Conservation (phyloP, 192 early-diverging fungal species). For the Diversispora eburnea region DNA sequence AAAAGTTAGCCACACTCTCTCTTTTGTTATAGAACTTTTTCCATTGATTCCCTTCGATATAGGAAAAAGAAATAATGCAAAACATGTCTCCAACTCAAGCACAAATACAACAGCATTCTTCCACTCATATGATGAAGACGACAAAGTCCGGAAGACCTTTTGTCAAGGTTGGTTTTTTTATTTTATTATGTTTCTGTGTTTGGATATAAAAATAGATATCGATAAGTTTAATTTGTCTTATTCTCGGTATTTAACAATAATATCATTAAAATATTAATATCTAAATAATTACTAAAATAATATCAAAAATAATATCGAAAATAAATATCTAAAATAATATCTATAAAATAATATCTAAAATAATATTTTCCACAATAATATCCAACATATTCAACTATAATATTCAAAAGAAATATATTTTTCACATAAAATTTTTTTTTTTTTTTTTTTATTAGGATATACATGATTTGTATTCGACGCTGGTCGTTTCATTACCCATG, state of each 20-base stretch:
- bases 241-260: no score
- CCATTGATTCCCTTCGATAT: no score
- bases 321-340: background rate
- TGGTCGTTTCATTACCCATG: slow-evolving; percentile 50
- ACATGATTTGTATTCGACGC: slow-evolving; percentile 54
- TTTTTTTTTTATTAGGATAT: slow-evolving; percentile 43
- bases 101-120: slow-evolving; percentile 37
- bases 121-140: slow-evolving; percentile 51
- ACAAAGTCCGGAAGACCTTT: slow-evolving; percentile 56
- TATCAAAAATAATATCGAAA: background rate
- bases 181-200: background rate
- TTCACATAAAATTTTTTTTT: background rate
- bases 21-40: no score
- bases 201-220: background rate
- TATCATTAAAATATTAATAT: no score
- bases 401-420: background rate
- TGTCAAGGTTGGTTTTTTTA: slow-evolving; percentile 44
- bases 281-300: no score
- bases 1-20: no score
- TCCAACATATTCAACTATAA: background rate
- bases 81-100: background rate
- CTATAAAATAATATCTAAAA: background rate
- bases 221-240: background rate
- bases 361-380: background rate
- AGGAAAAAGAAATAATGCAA: background rate